Conservation (phyloP, 2,329 filamentous ascomycete species). For the Aspergillus sp. region DNA sequence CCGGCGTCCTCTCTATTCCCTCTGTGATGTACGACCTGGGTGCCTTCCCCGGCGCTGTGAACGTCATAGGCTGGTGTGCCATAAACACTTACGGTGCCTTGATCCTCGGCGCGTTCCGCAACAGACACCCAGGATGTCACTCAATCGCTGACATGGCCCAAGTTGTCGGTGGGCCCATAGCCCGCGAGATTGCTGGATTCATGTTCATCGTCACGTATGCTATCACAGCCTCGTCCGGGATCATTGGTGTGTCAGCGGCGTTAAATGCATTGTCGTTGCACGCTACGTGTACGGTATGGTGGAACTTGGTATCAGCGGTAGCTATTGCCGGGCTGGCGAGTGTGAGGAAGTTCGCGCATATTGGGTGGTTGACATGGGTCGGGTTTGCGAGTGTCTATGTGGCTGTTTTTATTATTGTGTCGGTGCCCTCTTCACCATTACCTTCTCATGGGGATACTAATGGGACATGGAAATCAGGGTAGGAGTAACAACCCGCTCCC, state of each 20-base stretch:
- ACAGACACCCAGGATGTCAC: constrained; percentile 45
- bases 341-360: constrained; percentile 52
- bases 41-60: constrained; percentile 10
- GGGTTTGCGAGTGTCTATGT: constrained; percentile 52
- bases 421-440: neutral
- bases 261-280: constrained; percentile 54
- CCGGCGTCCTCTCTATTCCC: constrained; percentile 13
- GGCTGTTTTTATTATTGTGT: constrained; percentile 51
- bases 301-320: constrained; percentile 45
- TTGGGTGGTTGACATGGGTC: constrained; percentile 55
- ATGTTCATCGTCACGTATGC: constrained; percentile 53
- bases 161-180: constrained; percentile 45
- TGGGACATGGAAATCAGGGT: constrained; percentile 21
- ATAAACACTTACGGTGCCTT: constrained; percentile 45
- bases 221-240: constrained; percentile 49
- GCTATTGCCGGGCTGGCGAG: constrained; percentile 41
- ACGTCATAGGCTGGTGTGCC: constrained; percentile 10
- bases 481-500: constrained; percentile 49
- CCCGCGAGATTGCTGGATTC: constrained; percentile 47
- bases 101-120: constrained; percentile 46
- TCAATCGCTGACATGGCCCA: constrained; percentile 52
- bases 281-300: constrained; percentile 52
- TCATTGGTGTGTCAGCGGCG: constrained; percentile 51
- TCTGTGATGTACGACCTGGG: constrained; percentile 13
- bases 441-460: neutral